Evolutionary conservation across 1,284 basidiomycete species (phyloP), one percentile per base, ranked within the genome.

Genomic region (Cryptococcus sp.): DNA sequence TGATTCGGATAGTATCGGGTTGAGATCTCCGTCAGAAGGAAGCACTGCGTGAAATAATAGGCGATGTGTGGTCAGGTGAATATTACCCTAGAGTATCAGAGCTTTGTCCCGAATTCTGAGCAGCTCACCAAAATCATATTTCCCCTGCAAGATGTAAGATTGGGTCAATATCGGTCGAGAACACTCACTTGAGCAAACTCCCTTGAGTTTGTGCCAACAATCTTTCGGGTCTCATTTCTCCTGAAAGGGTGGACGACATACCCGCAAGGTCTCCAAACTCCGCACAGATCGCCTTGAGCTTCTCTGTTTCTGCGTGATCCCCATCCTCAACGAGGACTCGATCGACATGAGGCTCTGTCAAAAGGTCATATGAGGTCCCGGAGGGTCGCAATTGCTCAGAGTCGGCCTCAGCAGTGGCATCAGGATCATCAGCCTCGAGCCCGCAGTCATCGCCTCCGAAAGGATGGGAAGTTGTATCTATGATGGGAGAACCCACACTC

Each of bases 51-150:
- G 85, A 67, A 87, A 87, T 0, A 83, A 70, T 13, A 86, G 59
- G 5, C 85, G 80, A 67, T 86, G 84, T 2, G 83, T 84, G 0
- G 85, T 87, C 30, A 86, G 73, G 66, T 86, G 84, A 32, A 85
- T 75, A 50, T 83, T 83, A n/a, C 85, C 84, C 60, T 82, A 80
- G 36, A 58, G 6, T 13, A 37, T 58, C 6, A 50, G 15, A 60
- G 23, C 23, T 23, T 23, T 23, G 23, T 23, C 23, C 23, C 23
- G 23, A 51, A 49, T 51, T 50, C 46, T 23, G 51, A 8, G 75
- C 78, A 48, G 23, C 23, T 23, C 36, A 82, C 81, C 45, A 83
- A 62, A 49, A 83, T 77, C 51, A 81, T 74, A 30, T 83, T 79
- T 23, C 23, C 81, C 52, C 64, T 67, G 48, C 3, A 7, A 50